Base-by-base conservation (phyloP, 2,329 filamentous ascomycete genomes). In the Samsoniella hepiali region DNA sequence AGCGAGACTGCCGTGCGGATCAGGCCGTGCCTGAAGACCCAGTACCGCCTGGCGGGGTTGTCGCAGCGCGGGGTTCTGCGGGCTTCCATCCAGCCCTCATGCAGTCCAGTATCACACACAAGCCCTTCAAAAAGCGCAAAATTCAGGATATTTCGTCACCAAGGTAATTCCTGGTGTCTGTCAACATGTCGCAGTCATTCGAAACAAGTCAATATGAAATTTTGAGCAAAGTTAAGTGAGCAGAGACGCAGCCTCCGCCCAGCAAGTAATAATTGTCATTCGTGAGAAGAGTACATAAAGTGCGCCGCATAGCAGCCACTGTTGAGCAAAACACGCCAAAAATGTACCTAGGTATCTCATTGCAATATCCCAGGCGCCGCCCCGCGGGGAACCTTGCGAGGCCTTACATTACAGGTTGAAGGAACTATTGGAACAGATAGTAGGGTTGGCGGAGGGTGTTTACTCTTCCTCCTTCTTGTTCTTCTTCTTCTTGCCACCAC, bases 401-500 rank as follows among this genome's bases (percentile, higher is more conserved):
- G 71, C 72, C 69, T 75, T 75, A 74, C 72, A 76, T 74, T 59
- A 68, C 70, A 67, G 72, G 68, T 71, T 72, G 68, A 72, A 73
- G 73, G 72, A 74, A 70, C 66, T 75, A 77, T 77, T 76, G 74
- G 70, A 77, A 73, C 72, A 77, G 73, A 77, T 73, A 74, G 71
- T 70, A 67, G 66, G 69, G 67, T 69, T 66, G 66, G 63, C 45
- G 50, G 42, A 58, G 54, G 64, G 32, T 66, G 57, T 59, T 72
- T 71, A 74, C 62, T 68, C 64, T 65, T 78, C 77, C 73, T 80
- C 79, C 65, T 80, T 83, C 78, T 84, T 85, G 81, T 88, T 87
- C 85, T 93, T 93, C 80, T 87, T 87, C 72, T 83, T 83, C 74
- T 84, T 82, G 67, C 76, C 72, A 66, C 75, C 72, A 51, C 75